Conservation (phyloP, 164 flowering plant genomes). For the Cinnamomum chago region DNA sequence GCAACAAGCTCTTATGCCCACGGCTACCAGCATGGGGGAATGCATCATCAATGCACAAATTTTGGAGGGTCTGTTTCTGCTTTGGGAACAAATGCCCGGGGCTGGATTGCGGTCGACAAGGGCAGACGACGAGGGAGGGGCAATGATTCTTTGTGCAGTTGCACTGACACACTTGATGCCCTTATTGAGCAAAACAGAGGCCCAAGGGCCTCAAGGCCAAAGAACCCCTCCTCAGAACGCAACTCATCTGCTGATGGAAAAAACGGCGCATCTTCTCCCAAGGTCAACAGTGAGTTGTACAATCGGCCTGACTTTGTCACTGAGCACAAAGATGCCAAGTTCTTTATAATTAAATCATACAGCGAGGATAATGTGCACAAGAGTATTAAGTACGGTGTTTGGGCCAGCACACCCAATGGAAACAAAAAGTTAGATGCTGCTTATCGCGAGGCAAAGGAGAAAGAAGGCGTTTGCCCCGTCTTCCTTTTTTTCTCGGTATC, state of each 20-base stretch:
- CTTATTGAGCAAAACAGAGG: conserved; percentile 85
- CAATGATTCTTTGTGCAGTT: conserved; percentile 40
- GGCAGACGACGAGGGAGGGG: conserved; percentile 62
- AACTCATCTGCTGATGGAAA: conserved; percentile 33
- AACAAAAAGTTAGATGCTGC: conserved; percentile 85
- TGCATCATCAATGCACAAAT: conserved; percentile 38
- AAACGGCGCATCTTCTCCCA: conserved; percentile 27
- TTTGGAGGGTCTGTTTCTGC: conserved; percentile 47
- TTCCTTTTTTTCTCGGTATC: conserved; percentile 87
- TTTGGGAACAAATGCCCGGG: conserved; percentile 38
- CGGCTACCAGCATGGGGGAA: conserved; percentile 39
- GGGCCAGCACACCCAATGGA: conserved; percentile 96
- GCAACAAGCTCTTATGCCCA: conserved; percentile 51
- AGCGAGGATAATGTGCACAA: conserved; percentile 94
- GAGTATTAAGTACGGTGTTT: conserved; percentile 85
- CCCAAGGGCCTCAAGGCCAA: conserved; percentile 77
- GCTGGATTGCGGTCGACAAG: conserved; percentile 51
- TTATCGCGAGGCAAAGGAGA: conserved; percentile 67
- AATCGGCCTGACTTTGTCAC: conserved; percentile 64
- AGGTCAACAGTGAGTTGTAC: conserved; percentile 28
- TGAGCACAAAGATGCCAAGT: conserved; percentile 68
- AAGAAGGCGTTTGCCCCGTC: conserved; percentile 54
- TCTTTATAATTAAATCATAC: conserved; percentile 88
- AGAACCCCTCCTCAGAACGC: conserved; percentile 51
- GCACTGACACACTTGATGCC: conserved; percentile 52